Percentiles rank a stretch among this genome's conserved stretches.
phyloP scores from a whole-genome alignment of 192 early-diverging fungal species.

The Coemansia sp. region DNA sequence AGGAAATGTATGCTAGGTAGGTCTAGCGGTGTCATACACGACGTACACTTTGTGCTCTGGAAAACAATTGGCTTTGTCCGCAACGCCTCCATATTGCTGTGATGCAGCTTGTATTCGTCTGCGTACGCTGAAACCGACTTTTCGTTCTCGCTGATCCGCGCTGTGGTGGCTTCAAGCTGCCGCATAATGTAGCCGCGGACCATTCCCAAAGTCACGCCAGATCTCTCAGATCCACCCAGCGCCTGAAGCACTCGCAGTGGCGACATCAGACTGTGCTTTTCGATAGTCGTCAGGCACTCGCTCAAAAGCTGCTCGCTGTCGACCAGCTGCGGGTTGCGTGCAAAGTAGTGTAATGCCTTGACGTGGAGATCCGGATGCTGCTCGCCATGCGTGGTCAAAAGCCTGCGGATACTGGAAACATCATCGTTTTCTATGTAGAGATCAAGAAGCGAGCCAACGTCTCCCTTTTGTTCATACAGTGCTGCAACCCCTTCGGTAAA shows the following conservation, averaged over 20 bases:
- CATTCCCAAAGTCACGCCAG: constrained; percentile 85
- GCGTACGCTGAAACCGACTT: constrained; percentile 74
- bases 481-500: constrained; percentile 88
- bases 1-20: constrained; percentile 92
- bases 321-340: constrained; percentile 65
- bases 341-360: constrained; percentile 72
- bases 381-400: constrained; percentile 67
- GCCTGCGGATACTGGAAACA: constrained; percentile 64
- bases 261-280: constrained; percentile 80
- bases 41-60: constrained; percentile 77
- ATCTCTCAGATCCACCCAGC: constrained; percentile 59
- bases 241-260: constrained; percentile 91
- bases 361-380: constrained; percentile 71
- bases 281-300: constrained; percentile 81
- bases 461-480: constrained; percentile 82
- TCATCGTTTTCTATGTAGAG: constrained; percentile 76
- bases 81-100: constrained; percentile 82
- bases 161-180: constrained; percentile 72
- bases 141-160: constrained; percentile 68
- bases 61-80: constrained; percentile 70
- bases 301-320: constrained; percentile 61
- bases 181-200: constrained; percentile 82
- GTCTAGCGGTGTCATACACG: constrained; percentile 76
- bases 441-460: constrained; percentile 72
- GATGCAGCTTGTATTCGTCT: constrained; percentile 77